Evolutionary conservation across 2,329 filamentous ascomycete species (phyloP).

Genomic region (Hymenoscyphus fraxineus): DNA sequence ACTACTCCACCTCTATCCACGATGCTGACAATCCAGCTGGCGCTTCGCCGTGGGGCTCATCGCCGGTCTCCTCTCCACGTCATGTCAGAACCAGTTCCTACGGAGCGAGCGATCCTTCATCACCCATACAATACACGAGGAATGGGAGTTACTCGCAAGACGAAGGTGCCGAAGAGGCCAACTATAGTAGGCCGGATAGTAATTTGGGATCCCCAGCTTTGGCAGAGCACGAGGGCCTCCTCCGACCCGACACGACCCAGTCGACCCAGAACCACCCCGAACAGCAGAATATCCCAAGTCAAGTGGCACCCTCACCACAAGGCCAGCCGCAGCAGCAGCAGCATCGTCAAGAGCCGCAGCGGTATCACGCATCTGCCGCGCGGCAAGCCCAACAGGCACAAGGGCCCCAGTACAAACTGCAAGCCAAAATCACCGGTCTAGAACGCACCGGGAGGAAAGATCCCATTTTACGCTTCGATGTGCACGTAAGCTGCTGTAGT

Average conservation of each 20-base stretch:
- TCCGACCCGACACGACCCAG: conserved; percentile 31
- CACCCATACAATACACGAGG: conserved; percentile 29
- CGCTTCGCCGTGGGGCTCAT: conserved; percentile 56
- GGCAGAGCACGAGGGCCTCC: conserved; percentile 28
- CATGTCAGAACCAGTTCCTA: conserved; percentile 29
- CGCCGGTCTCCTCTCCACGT: conserved; percentile 32
- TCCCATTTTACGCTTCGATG: conserved; percentile 89
- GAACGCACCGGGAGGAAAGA: conserved; percentile 95
- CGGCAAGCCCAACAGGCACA: conserved; percentile 37
- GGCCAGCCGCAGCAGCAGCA: conserved; percentile 15
- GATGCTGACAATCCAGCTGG: conserved; percentile 57
- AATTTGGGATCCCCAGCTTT: conserved; percentile 27
- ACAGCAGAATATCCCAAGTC: conserved; percentile 23
- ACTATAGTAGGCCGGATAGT: conserved; percentile 28
- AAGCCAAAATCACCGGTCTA: conserved; percentile 90
- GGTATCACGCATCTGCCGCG: conserved; percentile 31
- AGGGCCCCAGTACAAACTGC: conserved; percentile 75
- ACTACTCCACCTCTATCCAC: conserved; percentile 58
- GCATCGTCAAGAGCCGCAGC: conserved; percentile 34
- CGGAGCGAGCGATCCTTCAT: conserved; percentile 28
- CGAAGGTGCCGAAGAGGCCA: conserved; percentile 25
- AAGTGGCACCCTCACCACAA: conserved; percentile 26
- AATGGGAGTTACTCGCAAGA: conserved; percentile 28
- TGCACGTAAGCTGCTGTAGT: conserved; percentile 65
- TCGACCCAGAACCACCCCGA: conserved; percentile 26